These are phyloP conservation scores for Boletus tylopilopsis DNA, from an alignment of 768 basidiomycete species.

Conservation along the genomic window DNA sequence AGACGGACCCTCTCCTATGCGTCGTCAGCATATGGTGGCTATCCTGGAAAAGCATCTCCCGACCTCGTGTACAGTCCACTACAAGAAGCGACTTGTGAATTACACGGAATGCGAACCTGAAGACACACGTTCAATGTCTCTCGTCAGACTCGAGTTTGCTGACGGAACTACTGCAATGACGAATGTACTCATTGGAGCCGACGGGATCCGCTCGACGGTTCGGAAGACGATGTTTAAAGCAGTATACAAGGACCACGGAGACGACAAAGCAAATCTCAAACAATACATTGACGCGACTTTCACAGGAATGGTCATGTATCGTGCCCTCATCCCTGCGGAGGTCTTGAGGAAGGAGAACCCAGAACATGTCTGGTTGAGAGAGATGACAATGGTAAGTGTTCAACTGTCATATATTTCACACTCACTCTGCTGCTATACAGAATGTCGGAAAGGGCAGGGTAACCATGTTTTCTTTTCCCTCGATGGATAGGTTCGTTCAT, in stretches of 20 bases:
- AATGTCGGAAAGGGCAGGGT: constrained; percentile 11
- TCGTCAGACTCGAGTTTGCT: constrained; percentile 9
- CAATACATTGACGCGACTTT: constrained; percentile 31
- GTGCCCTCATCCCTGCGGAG: constrained; percentile 35
- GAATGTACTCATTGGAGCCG: constrained; percentile 44
- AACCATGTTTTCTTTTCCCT: background rate
- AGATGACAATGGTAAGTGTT: constrained; percentile 20
- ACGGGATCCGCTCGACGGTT: constrained; percentile 36
- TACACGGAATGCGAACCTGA: constrained; percentile 9
- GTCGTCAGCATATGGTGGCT: constrained; percentile 21
- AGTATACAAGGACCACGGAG: background rate
- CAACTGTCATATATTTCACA: background rate
- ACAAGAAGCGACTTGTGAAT: constrained; percentile 16
- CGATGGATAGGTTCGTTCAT: background rate
- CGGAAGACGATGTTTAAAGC: constrained; percentile 23
- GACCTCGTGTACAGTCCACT: constrained; percentile 14
- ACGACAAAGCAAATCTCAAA: background rate
- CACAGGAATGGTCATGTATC: constrained; percentile 40
- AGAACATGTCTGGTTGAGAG: constrained; percentile 17
- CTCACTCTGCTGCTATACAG: constrained; percentile 14
- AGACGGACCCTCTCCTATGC: constrained; percentile 13
- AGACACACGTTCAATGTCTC: constrained; percentile 25
- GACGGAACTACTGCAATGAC: constrained; percentile 24
- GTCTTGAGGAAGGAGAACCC: constrained; percentile 25
- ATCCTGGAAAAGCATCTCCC: constrained; percentile 19